phyloP scores from a whole-genome alignment of 2,329 filamentous ascomycete genomes.

The Colletotrichum acutatum region DNA sequence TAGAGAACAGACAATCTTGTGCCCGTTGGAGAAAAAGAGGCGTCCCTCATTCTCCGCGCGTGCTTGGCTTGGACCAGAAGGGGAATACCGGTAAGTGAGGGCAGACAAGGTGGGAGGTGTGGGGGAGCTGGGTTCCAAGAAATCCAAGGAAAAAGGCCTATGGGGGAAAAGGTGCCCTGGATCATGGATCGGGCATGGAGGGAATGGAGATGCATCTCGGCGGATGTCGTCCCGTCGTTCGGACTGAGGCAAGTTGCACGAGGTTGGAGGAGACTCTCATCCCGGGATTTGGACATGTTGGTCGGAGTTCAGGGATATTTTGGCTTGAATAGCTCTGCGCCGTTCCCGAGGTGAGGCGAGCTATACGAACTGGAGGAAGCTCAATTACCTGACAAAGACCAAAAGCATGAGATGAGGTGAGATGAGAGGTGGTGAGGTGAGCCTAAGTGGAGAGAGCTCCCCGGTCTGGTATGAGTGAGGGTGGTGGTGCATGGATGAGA shows the following conservation, averaged over 20 bases:
- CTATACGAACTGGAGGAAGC: neutral
- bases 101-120: neutral
- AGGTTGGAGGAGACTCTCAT: neutral
- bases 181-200: neutral
- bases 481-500: neutral
- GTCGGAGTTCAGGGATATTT: neutral
- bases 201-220: conserved; percentile 41
- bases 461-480: neutral
- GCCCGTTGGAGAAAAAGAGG: conserved; percentile 29
- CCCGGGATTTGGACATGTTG: conserved; percentile 1
- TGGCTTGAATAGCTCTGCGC: neutral
- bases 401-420: neutral
- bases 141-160: too few relatives aligned
- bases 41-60: conserved; percentile 19
- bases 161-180: neutral
- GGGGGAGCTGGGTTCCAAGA: neutral
- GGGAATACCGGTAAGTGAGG: neutral
- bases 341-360: neutral
- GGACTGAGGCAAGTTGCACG: conserved; percentile 8
- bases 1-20: neutral
- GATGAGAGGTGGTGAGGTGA: conserved; percentile 4
- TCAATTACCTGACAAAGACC: neutral
- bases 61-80: neutral
- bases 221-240: conserved; percentile 37
- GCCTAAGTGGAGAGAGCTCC: neutral